Evolutionary conservation across 2,329 filamentous ascomycete species (phyloP), one percentile per base, ranked within the genome.

Genomic region (Leptographium flavum): DNA sequence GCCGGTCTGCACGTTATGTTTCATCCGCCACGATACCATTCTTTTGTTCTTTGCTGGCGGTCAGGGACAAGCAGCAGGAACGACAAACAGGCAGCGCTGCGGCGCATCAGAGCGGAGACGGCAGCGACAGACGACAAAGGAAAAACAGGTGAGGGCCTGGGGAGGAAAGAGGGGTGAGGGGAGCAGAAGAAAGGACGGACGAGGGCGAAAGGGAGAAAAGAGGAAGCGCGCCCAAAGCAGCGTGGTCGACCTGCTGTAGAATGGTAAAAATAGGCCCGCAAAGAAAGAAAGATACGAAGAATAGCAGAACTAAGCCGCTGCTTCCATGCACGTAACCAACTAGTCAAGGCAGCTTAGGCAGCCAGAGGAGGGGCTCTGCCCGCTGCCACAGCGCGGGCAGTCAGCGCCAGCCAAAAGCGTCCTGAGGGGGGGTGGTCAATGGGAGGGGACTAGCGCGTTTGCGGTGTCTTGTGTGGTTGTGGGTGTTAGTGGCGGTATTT

Each of bases 401-500:
- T 28, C 8, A 2, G 8, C 9, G 9, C 27, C n/a, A 22, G 13
- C 17, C 27, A 4, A 22, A 31, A 19, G 25, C 27, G 38, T 22
- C 38, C 15, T 28, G 11, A 23, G 17, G 27, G 10, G 22, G 35
- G 21, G 22, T 22, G 35, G 35, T 19, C 14, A 23, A 13, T 13
- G 5, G 3, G 19, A 11, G 30, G 17, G 21, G 21, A 25, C 40
- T 42, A 42, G 40, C 30, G 40, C 30, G 39, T 41, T 41, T 42
- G 30, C 30, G 7, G 11, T 5, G 11, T 14, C 17, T 40, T 21
- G 28, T 22, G n/a, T n/a, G n/a, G n/a, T 33, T 15, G 40, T 42
- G 30, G 19, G 30, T 42, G 40, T 42, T 42, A 42, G 40, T 42
- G 40, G 40, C 40, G 40, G 40, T 42, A 42, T 42, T 42, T 25